Evolutionary conservation across 345 rosid species (phyloP).

Genomic region (Trapa incisa): DNA sequence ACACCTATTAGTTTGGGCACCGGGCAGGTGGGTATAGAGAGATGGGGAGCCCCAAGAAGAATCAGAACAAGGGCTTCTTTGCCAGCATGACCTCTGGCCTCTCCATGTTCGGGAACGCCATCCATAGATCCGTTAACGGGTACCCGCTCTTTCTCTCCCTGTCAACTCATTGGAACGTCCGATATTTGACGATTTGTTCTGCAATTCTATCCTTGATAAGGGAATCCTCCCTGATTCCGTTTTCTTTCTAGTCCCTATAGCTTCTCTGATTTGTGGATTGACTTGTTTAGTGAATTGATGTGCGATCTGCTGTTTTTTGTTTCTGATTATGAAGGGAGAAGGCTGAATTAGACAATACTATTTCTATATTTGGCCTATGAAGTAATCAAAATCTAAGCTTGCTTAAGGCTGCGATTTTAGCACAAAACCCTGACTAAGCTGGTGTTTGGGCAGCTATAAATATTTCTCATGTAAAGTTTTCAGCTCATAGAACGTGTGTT

Average conservation of each 20-base stretch:
- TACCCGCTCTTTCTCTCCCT: constrained; percentile 7
- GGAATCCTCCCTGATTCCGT: not conserved
- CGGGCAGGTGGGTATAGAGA: not conserved
- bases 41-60: constrained; percentile 44
- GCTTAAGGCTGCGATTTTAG: not conserved
- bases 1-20: not conserved
- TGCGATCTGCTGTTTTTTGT: constrained; percentile 4
- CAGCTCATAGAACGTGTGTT: not conserved
- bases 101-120: constrained; percentile 52
- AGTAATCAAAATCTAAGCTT: not conserved
- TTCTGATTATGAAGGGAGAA: not conserved
- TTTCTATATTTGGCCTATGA: not conserved
- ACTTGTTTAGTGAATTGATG: constrained; percentile 2
- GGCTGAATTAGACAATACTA: not conserved
- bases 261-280: not conserved
- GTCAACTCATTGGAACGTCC: not conserved
- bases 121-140: constrained; percentile 66
- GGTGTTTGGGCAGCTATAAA: not conserved
- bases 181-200: not conserved
- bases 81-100: constrained; percentile 56
- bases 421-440: not conserved
- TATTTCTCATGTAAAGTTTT: not conserved
- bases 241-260: not conserved
- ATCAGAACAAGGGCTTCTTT: constrained; percentile 47
- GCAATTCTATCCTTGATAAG: not conserved